phyloP scores from a whole-genome alignment of 371 early-diverging fungal species.

The Syncephalastrum racemosum region DNA sequence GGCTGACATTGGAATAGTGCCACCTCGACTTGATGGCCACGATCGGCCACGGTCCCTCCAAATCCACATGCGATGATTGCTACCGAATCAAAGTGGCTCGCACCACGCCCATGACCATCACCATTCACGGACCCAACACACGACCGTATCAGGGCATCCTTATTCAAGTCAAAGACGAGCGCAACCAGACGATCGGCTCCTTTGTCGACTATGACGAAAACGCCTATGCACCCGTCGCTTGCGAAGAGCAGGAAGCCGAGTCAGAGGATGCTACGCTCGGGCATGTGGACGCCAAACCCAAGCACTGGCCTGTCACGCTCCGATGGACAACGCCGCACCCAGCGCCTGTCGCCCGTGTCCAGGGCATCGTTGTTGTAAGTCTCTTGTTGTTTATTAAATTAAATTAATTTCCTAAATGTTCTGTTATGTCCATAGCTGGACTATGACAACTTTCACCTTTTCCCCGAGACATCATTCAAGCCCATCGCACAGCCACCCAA shows the following conservation, averaged over 20 bases:
- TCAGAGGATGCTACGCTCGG: constrained; percentile 33
- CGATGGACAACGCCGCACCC: constrained; percentile 29
- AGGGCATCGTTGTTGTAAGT: constrained; percentile 52
- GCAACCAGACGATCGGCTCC: constrained; percentile 38
- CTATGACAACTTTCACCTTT: constrained; percentile 45
- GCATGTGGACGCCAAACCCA: constrained; percentile 39
- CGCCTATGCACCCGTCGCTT: constrained; percentile 38
- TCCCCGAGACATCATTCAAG: constrained; percentile 38
- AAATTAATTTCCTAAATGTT: neutral
- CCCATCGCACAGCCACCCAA: constrained; percentile 1
- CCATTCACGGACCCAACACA: constrained; percentile 4
- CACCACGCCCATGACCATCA: constrained; percentile 19
- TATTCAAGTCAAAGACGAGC: constrained; percentile 36
- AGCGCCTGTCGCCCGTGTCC: constrained; percentile 23
- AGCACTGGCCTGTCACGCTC: constrained; percentile 39
- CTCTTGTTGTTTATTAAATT: neutral
- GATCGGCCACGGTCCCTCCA: constrained; percentile 47
- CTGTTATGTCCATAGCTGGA: constrained; percentile 29
- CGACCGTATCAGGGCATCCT: constrained; percentile 38
- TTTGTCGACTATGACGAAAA: constrained; percentile 34
- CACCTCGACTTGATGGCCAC: constrained; percentile 40
- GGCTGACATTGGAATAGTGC: constrained; percentile 24
- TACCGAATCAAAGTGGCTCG: constrained; percentile 27
- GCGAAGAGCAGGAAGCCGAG: constrained; percentile 41
- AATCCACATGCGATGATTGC: constrained; percentile 38